These are phyloP conservation scores for Rhodotorula diobovata DNA, from an alignment of 768 basidiomycete species.

Conservation along the genomic window DNA sequence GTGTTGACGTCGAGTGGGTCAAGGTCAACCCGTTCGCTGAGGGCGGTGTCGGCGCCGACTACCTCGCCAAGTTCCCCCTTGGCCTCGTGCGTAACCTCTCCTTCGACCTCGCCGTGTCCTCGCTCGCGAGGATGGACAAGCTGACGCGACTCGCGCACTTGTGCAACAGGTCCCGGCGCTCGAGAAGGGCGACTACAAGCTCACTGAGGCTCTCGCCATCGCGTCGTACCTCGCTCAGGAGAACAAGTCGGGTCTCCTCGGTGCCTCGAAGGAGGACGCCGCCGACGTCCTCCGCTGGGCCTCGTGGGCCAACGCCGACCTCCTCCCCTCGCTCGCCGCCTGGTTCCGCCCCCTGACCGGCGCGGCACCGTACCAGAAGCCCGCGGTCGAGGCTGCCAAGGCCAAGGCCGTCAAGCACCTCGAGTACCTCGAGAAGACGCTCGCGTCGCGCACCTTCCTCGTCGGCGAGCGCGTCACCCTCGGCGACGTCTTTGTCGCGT, in stretches of 20 bases:
- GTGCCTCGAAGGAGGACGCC: conserved; percentile 59
- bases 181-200: conserved; percentile 71
- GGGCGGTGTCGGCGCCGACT: conserved; percentile 28
- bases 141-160: no score
- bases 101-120: no score
- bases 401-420: conserved; percentile 51
- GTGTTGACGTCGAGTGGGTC: conserved; percentile 39
- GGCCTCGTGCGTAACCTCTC: conserved; percentile 40
- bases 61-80: conserved; percentile 58
- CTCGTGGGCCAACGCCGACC: conserved; percentile 52
- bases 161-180: conserved; percentile 75
- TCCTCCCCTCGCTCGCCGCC: conserved; percentile 15
- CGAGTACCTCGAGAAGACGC: conserved; percentile 65
- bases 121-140: no score
- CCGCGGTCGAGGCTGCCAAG: conserved; percentile 46
- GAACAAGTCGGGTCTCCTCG: conserved; percentile 72
- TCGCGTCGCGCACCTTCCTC: conserved; percentile 76
- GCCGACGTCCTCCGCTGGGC: conserved; percentile 83
- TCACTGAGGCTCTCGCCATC: conserved; percentile 74
- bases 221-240: conserved; percentile 54
- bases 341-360: conserved; percentile 51
- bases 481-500: conserved; percentile 73
- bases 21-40: conserved; percentile 34
- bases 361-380: conserved; percentile 69
- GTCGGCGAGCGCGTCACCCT: conserved; percentile 91